Evolutionary conservation across 78 protist species (phyloP).

Genomic region (Dictyostelium brefeldianum): DNA sequence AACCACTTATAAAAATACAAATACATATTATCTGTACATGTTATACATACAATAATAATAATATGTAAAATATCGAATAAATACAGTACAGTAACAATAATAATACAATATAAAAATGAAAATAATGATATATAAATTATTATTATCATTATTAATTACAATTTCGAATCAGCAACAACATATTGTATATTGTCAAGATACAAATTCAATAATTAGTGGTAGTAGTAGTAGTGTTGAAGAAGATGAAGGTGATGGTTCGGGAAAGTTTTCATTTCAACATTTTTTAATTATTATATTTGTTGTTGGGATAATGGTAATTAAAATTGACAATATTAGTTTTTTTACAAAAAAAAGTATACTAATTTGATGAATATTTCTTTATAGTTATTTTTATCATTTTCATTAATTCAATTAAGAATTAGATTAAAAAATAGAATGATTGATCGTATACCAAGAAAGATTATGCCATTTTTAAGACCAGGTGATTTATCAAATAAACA

Average conservation of each 20-base stretch:
- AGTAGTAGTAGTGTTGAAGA: not conserved
- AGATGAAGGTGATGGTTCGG: not conserved
- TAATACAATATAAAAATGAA: too few species aligned
- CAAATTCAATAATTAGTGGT: not conserved
- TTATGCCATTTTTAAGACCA: conserved; percentile 86
- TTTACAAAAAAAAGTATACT: not conserved
- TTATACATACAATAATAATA: too few species aligned
- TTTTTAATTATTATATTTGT: conserved; percentile 41
- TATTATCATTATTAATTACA: too few species aligned
- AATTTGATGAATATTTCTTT: not conserved
- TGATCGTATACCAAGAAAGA: conserved; percentile 80
- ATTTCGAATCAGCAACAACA: too few species aligned
- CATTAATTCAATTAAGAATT: conserved; percentile 46
- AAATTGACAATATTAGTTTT: not conserved
- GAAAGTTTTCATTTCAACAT: conserved; percentile 23
- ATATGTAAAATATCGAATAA: too few species aligned
- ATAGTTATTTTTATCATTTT: conserved; percentile 47
- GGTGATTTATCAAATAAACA: conserved; percentile 84
- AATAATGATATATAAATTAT: too few species aligned
- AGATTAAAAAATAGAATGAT: conserved; percentile 58
- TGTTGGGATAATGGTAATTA: conserved; percentile 4
- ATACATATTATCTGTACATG: too few species aligned
- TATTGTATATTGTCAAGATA: not conserved
- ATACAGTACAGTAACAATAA: too few species aligned
- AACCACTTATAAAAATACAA: too few species aligned